These are phyloP conservation scores for Mycocalia duriaeana DNA, from an alignment of 1,284 basidiomycete species.

Conservation along the genomic window DNA sequence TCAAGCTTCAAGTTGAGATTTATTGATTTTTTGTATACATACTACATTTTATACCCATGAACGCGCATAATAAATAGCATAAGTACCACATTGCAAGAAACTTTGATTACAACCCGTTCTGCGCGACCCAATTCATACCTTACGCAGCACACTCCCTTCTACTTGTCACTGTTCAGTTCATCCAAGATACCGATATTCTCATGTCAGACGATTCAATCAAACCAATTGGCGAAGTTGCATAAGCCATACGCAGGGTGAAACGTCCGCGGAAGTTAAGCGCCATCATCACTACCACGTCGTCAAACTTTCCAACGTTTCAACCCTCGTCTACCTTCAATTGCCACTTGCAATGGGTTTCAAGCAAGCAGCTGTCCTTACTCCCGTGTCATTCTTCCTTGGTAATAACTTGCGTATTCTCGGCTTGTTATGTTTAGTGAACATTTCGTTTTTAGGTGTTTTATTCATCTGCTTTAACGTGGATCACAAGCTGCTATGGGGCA, in stretches of 20 bases:
- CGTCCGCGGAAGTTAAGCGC: no score
- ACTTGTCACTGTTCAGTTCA: no score
- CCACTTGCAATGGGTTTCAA: constrained; percentile 68
- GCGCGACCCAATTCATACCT: no score
- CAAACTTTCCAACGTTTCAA: background rate
- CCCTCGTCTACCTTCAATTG: background rate
- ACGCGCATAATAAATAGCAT: background rate
- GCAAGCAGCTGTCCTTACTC: constrained; percentile 77
- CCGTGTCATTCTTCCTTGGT: constrained; percentile 83
- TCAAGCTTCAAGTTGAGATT: constrained; percentile 5
- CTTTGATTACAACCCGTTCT: no score
- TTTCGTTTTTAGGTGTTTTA: constrained; percentile 56
- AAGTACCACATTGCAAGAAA: no score
- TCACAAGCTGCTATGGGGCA: constrained; percentile 72
- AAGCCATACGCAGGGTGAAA: no score
- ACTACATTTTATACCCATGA: constrained; percentile 32
- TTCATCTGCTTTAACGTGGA: constrained; percentile 88
- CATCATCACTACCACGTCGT: background rate
- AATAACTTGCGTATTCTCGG: no score
- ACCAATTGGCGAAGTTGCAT: no score
- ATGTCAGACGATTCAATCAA: no score
- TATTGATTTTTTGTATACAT: constrained; percentile 19
- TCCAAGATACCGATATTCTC: no score
- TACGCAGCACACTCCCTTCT: no score
- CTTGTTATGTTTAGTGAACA: constrained; percentile 3